Base-by-base conservation (phyloP, 1,284 basidiomycete species). In the Pascua guehoae region DNA sequence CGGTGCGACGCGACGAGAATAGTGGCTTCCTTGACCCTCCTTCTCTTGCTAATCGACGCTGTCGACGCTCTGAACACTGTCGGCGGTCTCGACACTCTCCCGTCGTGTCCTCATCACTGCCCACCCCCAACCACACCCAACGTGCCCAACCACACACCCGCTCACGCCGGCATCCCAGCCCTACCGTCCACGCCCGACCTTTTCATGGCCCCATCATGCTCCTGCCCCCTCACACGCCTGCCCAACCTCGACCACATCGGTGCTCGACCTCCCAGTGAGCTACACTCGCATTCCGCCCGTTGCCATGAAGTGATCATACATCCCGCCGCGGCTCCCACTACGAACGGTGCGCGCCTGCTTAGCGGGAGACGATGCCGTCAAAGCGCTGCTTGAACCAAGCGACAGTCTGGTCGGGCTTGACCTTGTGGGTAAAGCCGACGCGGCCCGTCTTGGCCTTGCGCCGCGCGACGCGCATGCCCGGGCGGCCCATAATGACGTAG, bases 361-460 rank as follows among this genome's bases (percentile, higher is more conserved):
- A 75, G 57, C 75, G 73, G 58, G 70, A 66, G 80, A 95, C 92
- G 79, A 95, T 93, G 83, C 91, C 92, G 78, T 96, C 92, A 84
- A 95, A 96, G 73, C 94, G 85, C 82, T 93, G 89, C 86, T 96
- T 97, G 91, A 94, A 98, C 94, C 94, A 97, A 63, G 87, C 82
- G 85, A 92, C 88, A 66, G 93, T 94, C 60, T 93, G 91, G 74
- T 94, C 91, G 83, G 89, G 91, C 82, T 84, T 87, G 67, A 93
- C 88, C 65, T 85, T 86, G 84, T 98, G 95, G 63, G 82, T 78
- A 80, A 86, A 88, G 57, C 96, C 95, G 76, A 98, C 82, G 57
- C 89, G 85, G 60, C 89, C 84, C 81, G 84, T 88, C 81, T 87
- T 88, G 79, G 90, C 86, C 84, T 91, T 97, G 81, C 94, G 85